Evolutionary conservation across 305 asterid genomes (phyloP).

Genomic region (Fraxinus xanthoxyloides): DNA sequence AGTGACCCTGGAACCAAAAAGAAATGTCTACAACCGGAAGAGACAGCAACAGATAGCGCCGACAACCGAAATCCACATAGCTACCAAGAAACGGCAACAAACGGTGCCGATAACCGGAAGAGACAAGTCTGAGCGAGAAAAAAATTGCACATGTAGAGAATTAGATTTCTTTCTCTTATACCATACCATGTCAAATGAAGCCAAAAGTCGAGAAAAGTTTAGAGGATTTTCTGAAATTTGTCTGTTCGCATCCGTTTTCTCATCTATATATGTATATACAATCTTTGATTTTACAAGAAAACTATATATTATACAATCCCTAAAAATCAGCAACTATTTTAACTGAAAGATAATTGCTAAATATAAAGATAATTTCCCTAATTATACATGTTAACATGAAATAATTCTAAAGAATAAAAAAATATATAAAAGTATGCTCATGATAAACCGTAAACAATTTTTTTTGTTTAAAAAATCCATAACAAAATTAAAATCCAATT

Average conservation of each 20-base stretch:
- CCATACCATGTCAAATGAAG: background rate
- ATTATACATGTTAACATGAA: background rate
- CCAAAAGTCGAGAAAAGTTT: background rate
- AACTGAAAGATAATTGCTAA: background rate
- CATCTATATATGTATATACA: background rate
- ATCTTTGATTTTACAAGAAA: background rate
- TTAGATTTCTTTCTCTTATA: background rate
- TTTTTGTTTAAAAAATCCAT: background rate
- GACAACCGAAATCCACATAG: background rate
- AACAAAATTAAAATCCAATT: background rate
- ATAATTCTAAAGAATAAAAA: background rate
- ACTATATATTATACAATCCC: background rate
- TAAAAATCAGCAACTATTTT: background rate
- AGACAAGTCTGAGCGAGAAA: background rate
- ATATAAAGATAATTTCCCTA: background rate
- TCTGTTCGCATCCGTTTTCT: no score
- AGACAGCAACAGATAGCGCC: background rate
- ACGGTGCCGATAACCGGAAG: background rate
- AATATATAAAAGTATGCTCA: background rate
- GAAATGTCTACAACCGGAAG: background rate
- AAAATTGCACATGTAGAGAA: background rate
- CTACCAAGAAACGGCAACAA: background rate
- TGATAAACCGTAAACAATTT: background rate
- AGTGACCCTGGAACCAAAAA: background rate
- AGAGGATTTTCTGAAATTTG: background rate